Conservation (phyloP, 2,329 filamentous ascomycete species). For the Aureobasidium mangrovei region DNA sequence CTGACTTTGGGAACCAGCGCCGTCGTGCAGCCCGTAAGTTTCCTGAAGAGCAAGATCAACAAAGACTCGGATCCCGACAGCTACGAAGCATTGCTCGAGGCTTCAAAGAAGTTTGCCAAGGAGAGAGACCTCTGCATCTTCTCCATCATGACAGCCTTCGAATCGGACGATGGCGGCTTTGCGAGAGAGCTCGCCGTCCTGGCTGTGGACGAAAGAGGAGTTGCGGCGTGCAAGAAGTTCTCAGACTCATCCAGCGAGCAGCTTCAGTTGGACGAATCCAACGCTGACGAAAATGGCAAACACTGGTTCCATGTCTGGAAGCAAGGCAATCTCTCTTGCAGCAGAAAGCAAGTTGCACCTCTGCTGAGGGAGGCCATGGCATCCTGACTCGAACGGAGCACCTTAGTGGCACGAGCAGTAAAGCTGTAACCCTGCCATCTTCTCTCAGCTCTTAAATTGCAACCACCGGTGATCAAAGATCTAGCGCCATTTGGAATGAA, state of each 20-base stretch:
- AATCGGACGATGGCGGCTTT: slow-evolving; percentile 46
- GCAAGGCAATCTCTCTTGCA: slow-evolving; percentile 52
- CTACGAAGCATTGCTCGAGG: slow-evolving; percentile 38
- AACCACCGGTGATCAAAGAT: no score
- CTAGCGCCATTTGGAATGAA: no score
- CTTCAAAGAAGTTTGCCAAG: slow-evolving; percentile 45
- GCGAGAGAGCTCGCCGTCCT: slow-evolving; percentile 60
- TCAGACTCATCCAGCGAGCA: slow-evolving; percentile 35
- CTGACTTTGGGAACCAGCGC: slow-evolving; percentile 58
- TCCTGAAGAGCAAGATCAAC: slow-evolving; percentile 48
- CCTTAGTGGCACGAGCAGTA: no score
- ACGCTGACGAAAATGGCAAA: slow-evolving; percentile 25
- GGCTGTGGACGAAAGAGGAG: slow-evolving; percentile 45
- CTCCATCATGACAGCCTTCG: slow-evolving; percentile 61
- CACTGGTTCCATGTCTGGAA: slow-evolving; percentile 55
- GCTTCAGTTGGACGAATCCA: slow-evolving; percentile 47
- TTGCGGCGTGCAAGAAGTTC: slow-evolving; percentile 48
- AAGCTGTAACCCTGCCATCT: no score
- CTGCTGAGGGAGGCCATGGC: slow-evolving; percentile 43
- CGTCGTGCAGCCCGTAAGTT: slow-evolving; percentile 54
- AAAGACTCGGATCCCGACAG: slow-evolving; percentile 25
- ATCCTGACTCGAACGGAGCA: background rate
- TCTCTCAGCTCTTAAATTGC: no score
- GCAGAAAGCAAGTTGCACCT: slow-evolving; percentile 55
- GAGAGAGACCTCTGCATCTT: slow-evolving; percentile 54